Evolutionary conservation across 768 basidiomycete species (phyloP), one percentile per base, ranked within the genome.

Genomic region (Leccinum subgranulosum): DNA sequence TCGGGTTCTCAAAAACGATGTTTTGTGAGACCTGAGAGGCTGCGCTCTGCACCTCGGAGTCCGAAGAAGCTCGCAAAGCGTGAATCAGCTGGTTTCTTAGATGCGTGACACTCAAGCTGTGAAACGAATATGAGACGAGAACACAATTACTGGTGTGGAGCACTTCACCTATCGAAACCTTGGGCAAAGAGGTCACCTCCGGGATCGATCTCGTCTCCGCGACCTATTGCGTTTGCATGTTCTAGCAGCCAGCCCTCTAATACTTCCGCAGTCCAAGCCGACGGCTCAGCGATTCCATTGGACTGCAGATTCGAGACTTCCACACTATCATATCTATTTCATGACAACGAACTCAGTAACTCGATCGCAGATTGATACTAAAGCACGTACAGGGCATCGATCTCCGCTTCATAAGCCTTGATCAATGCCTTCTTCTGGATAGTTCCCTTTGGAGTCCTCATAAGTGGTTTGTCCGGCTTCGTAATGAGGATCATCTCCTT

Each of bases 401-500:
- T 71, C 31, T 71, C 69, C 0, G 56, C 17, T 15, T 21, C 41
- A 33, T 71, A 71, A 4, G 19, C 56, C 4, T 64, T 60, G 7
- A 69, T 11, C 0, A 56, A 55, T 0, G 45, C 56, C 34, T 69
- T 60, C 25, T 60, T 57, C 39, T 60, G 63, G 14, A 65, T 56
- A 2, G 62, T 69, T 21, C 66, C 70, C 46, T 71, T 71, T 0
- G 65, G 72, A 1, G 78, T 70, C 41, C 75, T 70, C 15, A 69
- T 66, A 8, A 82, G 60, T 0, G 80, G 81, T 57, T 77, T 77
- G 0, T 62, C 68, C 28, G 74, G 60, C 0, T 65, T 60, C 1
- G 78, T 66, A 15, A 81, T 60, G 10, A 81, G 33, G 48, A 82
- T 80, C 80, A 81, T 79, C 60, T 81, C 76, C 63, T 78, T 78